A percentile compares a stretch with the other conserved stretches of the same genome.
Conservation (phyloP, 495 filamentous ascomycete genomes). For the Aspergillus nanangensis region DNA sequence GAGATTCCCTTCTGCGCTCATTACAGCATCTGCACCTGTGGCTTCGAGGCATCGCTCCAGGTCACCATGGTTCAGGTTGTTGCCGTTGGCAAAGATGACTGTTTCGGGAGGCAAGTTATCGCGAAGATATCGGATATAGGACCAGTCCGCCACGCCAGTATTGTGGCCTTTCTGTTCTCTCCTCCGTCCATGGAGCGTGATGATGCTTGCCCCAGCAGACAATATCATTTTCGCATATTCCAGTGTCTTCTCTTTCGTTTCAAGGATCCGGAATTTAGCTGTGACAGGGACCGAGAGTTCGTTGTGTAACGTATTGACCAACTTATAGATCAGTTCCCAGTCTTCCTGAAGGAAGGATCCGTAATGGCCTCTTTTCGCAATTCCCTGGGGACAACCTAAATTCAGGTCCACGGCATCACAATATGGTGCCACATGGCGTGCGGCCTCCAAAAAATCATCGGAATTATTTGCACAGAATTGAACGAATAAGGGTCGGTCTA, state of each 20-base stretch:
- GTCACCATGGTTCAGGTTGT: constrained; percentile 80
- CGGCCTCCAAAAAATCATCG: constrained; percentile 69
- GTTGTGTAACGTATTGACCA: constrained; percentile 74
- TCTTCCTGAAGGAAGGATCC: constrained; percentile 95
- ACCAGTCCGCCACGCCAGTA: constrained; percentile 93
- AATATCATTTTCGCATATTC: constrained; percentile 88
- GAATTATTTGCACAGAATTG: constrained; percentile 96
- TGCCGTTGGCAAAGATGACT: constrained; percentile 96
- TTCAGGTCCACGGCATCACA: constrained; percentile 97
- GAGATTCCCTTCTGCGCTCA: constrained; percentile 93
- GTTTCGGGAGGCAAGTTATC: constrained; percentile 80
- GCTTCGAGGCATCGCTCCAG: constrained; percentile 70
- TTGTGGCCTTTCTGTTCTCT: constrained; percentile 95
- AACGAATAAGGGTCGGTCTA: constrained; percentile 87
- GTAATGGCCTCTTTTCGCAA: constrained; percentile 85
- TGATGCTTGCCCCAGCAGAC: constrained; percentile 81
- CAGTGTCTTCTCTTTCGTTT: constrained; percentile 79
- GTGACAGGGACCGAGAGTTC: constrained; percentile 78
- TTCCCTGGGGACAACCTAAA: constrained; percentile 96
- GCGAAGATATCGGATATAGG: constrained; percentile 71
- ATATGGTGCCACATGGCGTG: constrained; percentile 68
- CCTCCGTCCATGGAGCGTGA: constrained; percentile 85
- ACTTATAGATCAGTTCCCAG: constrained; percentile 68
- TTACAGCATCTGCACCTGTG: constrained; percentile 90
- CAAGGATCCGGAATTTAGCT: constrained; percentile 89